phyloP scores from a whole-genome alignment of 768 basidiomycete species.

The Tylopilus plumbeoviolaceoides region DNA sequence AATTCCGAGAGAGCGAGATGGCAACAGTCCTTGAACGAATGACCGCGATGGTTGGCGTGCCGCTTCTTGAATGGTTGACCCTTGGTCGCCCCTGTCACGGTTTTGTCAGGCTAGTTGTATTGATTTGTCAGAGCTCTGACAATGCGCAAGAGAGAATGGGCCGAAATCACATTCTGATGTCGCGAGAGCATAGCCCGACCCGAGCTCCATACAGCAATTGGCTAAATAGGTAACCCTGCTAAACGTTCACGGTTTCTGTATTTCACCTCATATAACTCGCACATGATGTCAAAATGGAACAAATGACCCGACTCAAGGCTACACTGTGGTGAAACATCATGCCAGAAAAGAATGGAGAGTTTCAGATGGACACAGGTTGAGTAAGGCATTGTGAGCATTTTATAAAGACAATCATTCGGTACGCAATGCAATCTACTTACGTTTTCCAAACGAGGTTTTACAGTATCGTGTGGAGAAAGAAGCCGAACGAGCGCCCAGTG shows the following conservation, averaged over 20 bases:
- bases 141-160: conserved; percentile 6
- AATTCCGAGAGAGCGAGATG: conserved; percentile 8
- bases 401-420: neutral
- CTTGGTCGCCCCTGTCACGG: conserved; percentile 26
- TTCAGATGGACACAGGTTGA: neutral
- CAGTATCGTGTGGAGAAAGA: neutral
- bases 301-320: neutral
- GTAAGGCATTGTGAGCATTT: neutral
- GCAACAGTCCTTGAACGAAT: conserved; percentile 17
- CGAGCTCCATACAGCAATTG: neutral
- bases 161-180: conserved; percentile 13
- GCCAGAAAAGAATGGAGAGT: neutral
- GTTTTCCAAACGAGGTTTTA: neutral
- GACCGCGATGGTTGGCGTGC: conserved; percentile 15
- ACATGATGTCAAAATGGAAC: neutral
- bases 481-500: neutral
- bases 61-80: conserved; percentile 11
- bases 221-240: conserved; percentile 8
- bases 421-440: conserved; percentile 1
- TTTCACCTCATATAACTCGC: conserved; percentile 4
- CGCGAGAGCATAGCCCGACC: neutral
- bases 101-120: conserved; percentile 10
- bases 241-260: neutral
- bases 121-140: conserved; percentile 6
- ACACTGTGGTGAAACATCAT: neutral